A percentile compares a stretch with the other conserved stretches of the same genome.
These are phyloP conservation scores for Akanthomyces muscarius DNA, from an alignment of 2,329 filamentous ascomycete species.

Conservation along the genomic window DNA sequence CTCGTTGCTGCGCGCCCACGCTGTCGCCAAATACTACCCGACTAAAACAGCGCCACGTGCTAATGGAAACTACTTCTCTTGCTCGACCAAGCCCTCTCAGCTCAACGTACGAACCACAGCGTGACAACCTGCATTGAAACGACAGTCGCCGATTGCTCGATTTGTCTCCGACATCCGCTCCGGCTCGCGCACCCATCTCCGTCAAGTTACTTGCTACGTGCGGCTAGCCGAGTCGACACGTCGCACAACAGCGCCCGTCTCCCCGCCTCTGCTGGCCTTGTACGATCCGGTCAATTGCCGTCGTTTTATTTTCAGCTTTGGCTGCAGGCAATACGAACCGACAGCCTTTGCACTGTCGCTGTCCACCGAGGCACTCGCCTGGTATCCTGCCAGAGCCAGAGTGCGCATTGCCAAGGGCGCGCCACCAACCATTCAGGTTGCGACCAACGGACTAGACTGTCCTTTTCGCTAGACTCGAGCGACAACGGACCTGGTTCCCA, in stretches of 20 bases:
- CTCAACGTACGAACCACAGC: background rate
- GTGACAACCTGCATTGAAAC: background rate
- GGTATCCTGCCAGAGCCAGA: background rate
- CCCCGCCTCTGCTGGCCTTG: background rate
- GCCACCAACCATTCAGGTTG: background rate
- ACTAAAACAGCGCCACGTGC: background rate
- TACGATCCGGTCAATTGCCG: background rate
- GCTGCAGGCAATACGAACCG: background rate
- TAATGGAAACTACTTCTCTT: constrained; percentile 1
- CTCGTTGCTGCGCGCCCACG: background rate
- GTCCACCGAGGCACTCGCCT: background rate
- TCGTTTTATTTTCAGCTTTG: background rate
- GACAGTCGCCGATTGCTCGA: background rate
- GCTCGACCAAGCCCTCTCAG: background rate
- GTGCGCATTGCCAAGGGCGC: background rate
- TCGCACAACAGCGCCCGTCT: constrained; percentile 4
- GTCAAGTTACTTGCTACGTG: background rate
- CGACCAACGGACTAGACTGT: background rate
- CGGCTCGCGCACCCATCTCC: background rate
- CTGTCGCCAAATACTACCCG: constrained; percentile 1
- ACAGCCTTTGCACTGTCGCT: background rate
- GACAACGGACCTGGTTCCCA: background rate
- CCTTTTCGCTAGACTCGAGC: background rate
- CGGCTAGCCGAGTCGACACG: constrained; percentile 8
- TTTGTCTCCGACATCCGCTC: background rate